Conservation (phyloP, 305 asterid species). For the Solanum hybrid region DNA sequence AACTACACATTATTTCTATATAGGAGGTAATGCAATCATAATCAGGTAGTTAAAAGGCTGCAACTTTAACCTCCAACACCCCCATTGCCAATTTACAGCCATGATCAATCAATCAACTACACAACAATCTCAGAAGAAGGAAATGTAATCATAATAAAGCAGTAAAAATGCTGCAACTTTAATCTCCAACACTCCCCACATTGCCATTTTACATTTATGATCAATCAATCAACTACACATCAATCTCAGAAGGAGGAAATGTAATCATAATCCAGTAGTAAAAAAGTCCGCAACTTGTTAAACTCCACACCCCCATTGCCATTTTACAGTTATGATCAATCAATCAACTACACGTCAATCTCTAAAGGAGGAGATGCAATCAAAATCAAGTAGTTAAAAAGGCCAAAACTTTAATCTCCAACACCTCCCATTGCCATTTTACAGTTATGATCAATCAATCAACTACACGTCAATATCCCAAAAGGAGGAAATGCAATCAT, state of each 20-base stretch:
- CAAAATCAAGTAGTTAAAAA: neutral
- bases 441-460: neutral
- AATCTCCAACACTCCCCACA: neutral
- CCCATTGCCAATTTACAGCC: too few relatives aligned
- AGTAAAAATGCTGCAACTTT: neutral
- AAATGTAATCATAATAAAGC: neutral
- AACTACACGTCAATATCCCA: neutral
- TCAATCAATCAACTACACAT: neutral
- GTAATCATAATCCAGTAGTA: too few relatives aligned
- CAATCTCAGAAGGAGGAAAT: neutral
- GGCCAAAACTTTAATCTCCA: neutral
- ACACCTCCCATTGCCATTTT: neutral
- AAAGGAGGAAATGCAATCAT: neutral
- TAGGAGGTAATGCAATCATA: neutral
- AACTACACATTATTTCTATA: neutral
- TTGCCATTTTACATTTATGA: neutral
- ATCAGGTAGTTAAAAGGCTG: neutral
- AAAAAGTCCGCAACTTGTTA: too few relatives aligned
- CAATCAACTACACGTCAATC: too few relatives aligned
- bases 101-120: too few relatives aligned
- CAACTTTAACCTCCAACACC: too few relatives aligned
- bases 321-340: too few relatives aligned
- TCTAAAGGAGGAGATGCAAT: neutral
- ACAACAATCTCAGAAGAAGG: neutral
- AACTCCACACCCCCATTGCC: too few relatives aligned